Percentiles rank a stretch among this genome's conserved stretches.
Conservation (phyloP, 345 rosid species). For the Psidium guajava region DNA sequence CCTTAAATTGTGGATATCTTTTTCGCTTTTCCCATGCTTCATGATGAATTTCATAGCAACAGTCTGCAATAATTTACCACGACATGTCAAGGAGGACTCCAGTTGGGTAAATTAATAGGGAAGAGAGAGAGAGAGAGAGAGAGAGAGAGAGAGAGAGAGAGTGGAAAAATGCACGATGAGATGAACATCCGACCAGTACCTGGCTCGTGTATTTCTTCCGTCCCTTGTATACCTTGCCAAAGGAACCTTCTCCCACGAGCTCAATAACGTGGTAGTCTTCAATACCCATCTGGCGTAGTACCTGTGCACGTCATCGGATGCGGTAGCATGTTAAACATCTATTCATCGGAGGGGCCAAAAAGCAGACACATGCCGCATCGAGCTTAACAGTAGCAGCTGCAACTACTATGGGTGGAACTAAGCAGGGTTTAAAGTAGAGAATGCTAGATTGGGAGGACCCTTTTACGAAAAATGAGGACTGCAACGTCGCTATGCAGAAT, state of each 20-base stretch:
- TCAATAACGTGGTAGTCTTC: slow-evolving; percentile 90
- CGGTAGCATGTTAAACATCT: not conserved
- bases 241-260: slow-evolving; percentile 97
- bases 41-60: slow-evolving; percentile 96
- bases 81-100: not conserved
- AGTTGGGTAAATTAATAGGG: not conserved
- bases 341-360: not conserved
- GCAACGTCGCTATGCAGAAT: not conserved
- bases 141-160: too few species aligned
- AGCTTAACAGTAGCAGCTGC: not conserved
- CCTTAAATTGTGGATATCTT: slow-evolving; percentile 76
- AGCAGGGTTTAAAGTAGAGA: not conserved
- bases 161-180: not conserved
- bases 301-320: not conserved
- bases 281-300: slow-evolving; percentile 41
- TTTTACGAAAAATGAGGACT: not conserved
- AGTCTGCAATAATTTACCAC: slow-evolving; percentile 28
- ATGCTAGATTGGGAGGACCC: not conserved
- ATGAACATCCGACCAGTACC: slow-evolving; percentile 22
- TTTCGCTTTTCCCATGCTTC: slow-evolving; percentile 93
- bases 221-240: slow-evolving; percentile 91
- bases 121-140: not conserved
- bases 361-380: not conserved
- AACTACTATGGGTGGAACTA: not conserved
- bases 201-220: slow-evolving; percentile 78